phyloP scores from a whole-genome alignment of 805 yeast species.

The Ogataea wickerhamii region DNA sequence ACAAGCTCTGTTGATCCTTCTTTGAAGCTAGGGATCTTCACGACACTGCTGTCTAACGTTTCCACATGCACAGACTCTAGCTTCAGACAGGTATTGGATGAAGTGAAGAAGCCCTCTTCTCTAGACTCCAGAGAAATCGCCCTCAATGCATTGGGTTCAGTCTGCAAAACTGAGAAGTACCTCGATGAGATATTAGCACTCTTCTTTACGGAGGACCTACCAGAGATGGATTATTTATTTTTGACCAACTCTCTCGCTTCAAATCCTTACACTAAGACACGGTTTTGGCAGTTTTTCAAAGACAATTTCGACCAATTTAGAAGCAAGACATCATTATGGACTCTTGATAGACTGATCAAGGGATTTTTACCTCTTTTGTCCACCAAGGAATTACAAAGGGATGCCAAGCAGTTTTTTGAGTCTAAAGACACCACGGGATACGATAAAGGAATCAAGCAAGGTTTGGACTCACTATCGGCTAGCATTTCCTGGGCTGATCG shows the following conservation, averaged over 20 bases:
- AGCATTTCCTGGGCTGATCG: conserved; percentile 49
- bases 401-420: conserved; percentile 42
- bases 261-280: conserved; percentile 41
- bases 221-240: conserved; percentile 58
- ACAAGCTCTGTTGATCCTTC: conserved; percentile 33
- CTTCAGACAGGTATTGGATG: conserved; percentile 41
- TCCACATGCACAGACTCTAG: conserved; percentile 32
- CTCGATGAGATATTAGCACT: conserved; percentile 38
- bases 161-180: conserved; percentile 32
- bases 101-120: conserved; percentile 47
- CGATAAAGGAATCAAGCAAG: conserved; percentile 54
- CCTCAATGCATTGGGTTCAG: conserved; percentile 50
- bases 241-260: conserved; percentile 44
- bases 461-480: conserved; percentile 51
- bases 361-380: conserved; percentile 34
- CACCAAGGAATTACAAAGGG: conserved; percentile 33
- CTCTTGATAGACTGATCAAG: conserved; percentile 34
- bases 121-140: conserved; percentile 60
- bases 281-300: conserved; percentile 49
- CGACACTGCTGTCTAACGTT: conserved; percentile 39
- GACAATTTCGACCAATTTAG: conserved; percentile 44
- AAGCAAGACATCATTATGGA: conserved; percentile 36
- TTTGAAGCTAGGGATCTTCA: conserved; percentile 40
- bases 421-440: conserved; percentile 49
- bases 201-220: conserved; percentile 43